Percentiles rank a stretch among this genome's conserved stretches.
Conservation (phyloP, 257 asterid species). For the Anisodus acutangulus region DNA sequence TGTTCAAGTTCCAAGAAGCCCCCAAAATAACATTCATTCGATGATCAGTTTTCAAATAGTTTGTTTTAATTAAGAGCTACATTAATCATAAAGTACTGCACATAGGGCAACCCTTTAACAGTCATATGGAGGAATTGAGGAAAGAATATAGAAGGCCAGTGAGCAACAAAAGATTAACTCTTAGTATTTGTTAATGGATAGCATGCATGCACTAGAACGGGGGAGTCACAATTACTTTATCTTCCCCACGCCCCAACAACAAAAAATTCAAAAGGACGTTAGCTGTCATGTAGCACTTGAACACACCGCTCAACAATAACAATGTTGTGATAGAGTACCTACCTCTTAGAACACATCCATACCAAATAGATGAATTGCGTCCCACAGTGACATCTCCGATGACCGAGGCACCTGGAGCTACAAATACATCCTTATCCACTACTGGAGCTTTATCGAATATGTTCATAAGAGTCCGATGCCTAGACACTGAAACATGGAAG, state of each 20-base stretch:
- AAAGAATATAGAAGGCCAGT: slow-evolving; percentile 5
- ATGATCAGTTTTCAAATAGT: slow-evolving; percentile 15
- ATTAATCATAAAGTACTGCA: not conserved
- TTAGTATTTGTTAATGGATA: not conserved
- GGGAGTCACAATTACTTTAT: not conserved
- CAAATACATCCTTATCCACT: slow-evolving; percentile 73
- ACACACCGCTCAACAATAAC: not conserved
- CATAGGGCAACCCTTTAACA: not conserved
- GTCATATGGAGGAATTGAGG: not conserved
- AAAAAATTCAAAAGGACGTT: not conserved
- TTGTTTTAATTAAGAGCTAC: not conserved
- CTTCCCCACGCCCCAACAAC: not conserved
- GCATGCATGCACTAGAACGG: not conserved
- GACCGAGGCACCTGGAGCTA: slow-evolving; percentile 86
- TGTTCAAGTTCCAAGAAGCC: not conserved
- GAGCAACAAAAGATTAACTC: slow-evolving; percentile 4
- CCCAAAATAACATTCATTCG: slow-evolving; percentile 8
- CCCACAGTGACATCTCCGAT: slow-evolving; percentile 82
- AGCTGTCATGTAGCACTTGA: not conserved
- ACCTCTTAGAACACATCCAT: slow-evolving; percentile 89
- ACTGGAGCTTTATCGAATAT: slow-evolving; percentile 67
- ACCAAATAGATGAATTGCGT: slow-evolving; percentile 79
- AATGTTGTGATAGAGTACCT: slow-evolving; percentile 27
- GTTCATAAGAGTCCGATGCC: slow-evolving; percentile 85
- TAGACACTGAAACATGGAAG: slow-evolving; percentile 58